Evolutionary conservation across 495 filamentous ascomycete genomes (phyloP).

Genomic region (Lophiotrema nucula): DNA sequence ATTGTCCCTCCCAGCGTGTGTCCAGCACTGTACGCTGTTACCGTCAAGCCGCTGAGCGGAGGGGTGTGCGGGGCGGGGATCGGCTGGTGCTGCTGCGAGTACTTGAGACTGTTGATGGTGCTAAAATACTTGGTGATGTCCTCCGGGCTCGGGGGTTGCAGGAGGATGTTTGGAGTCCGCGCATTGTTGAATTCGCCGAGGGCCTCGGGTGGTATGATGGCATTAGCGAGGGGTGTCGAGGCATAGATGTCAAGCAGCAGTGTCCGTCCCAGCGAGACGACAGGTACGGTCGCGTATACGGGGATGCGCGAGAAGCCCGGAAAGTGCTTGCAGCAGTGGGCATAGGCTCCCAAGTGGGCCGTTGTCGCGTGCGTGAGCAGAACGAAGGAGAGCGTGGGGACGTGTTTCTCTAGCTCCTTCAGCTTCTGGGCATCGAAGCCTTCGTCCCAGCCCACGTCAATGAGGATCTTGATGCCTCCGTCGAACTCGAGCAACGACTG

Average conservation of each 20-base stretch:
- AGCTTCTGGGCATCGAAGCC: constrained; percentile 77
- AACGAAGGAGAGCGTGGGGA: constrained; percentile 87
- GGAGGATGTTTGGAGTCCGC: constrained; percentile 57
- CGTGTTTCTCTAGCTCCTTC: constrained; percentile 85
- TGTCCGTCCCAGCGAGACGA: constrained; percentile 88
- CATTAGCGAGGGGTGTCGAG: constrained; percentile 81
- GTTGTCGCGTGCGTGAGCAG: constrained; percentile 92
- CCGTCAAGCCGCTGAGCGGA: constrained; percentile 84
- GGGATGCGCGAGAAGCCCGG: constrained; percentile 89
- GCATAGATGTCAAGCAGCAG: constrained; percentile 89
- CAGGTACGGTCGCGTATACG: constrained; percentile 91
- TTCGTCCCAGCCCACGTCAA: constrained; percentile 96
- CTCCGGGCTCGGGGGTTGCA: constrained; percentile 75
- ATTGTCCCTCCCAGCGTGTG: constrained; percentile 96
- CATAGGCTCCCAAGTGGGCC: constrained; percentile 87
- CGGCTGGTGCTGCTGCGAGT: constrained; percentile 92
- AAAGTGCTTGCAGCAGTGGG: constrained; percentile 95
- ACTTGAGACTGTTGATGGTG: constrained; percentile 90
- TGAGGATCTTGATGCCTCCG: constrained; percentile 89
- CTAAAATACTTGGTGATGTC: constrained; percentile 92
- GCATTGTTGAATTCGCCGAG: constrained; percentile 54
- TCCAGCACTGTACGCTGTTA: constrained; percentile 95
- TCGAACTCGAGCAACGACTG: constrained; percentile 96
- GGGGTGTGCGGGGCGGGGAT: constrained; percentile 81
- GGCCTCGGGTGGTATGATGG: constrained; percentile 66